These are phyloP conservation scores for Picea sitchensis DNA, from an alignment of 75 land plant genomes.

Conservation along the genomic window DNA sequence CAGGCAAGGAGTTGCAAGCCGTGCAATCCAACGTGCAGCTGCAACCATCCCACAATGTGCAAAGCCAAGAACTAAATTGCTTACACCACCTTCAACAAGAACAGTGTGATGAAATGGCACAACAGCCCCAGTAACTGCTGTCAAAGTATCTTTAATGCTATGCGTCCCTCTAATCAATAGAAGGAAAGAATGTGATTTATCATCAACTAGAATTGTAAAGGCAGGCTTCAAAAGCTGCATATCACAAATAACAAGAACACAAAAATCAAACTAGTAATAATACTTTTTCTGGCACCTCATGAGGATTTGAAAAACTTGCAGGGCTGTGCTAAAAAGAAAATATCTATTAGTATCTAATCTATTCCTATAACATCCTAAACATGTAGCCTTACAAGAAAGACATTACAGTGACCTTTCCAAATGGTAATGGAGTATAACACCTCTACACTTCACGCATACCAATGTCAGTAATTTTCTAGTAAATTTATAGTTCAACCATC, in stretches of 20 bases:
- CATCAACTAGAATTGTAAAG: constrained; percentile 74
- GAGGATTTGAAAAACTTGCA: neutral
- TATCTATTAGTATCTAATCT: neutral
- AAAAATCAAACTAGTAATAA: neutral
- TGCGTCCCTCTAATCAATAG: constrained; percentile 92
- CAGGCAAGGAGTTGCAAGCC: constrained; percentile 63
- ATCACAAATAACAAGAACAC: constrained; percentile 7
- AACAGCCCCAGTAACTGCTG: constrained; percentile 97
- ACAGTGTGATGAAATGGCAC: constrained; percentile 95
- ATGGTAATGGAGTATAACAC: neutral
- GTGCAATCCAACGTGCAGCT: constrained; percentile 97
- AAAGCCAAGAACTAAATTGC: constrained; percentile 85
- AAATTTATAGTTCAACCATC: constrained; percentile 7
- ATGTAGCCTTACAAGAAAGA: neutral
- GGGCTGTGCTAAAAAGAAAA: neutral
- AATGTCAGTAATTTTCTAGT: neutral
- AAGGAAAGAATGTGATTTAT: constrained; percentile 57
- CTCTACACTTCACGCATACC: neutral
- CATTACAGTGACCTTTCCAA: neutral
- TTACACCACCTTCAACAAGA: constrained; percentile 80
- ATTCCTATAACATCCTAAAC: neutral
- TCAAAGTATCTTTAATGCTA: constrained; percentile 91
- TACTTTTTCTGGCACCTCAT: neutral
- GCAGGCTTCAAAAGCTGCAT: constrained; percentile 95
- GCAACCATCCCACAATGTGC: constrained; percentile 99